These are phyloP conservation scores for Diplosphaera chodatii DNA, from an alignment of 139 green algal genomes.

Conservation along the genomic window DNA sequence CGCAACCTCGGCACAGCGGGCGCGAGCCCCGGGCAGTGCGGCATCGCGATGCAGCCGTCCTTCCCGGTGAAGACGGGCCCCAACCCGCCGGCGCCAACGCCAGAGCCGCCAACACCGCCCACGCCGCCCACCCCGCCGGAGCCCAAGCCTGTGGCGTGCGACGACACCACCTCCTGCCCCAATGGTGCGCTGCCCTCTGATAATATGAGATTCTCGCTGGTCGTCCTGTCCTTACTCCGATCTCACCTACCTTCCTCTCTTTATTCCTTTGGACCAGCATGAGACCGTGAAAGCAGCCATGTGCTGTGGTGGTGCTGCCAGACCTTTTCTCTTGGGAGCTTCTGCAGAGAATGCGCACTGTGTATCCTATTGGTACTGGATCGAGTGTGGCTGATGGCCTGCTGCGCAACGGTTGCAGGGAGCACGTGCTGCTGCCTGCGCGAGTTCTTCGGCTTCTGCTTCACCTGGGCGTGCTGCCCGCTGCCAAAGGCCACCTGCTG, in stretches of 20 bases:
- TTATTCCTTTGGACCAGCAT: no score
- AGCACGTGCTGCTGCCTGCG: constrained; percentile 87
- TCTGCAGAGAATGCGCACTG: no score
- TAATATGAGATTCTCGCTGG: no score
- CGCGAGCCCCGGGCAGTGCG: constrained; percentile 70
- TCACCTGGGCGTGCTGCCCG: constrained; percentile 90
- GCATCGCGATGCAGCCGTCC: constrained; percentile 78
- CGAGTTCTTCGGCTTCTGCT: constrained; percentile 68
- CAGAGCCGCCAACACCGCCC: constrained; percentile 22
- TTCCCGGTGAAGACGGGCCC: constrained; percentile 86
- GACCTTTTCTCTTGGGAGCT: no score
- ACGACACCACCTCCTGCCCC: constrained; percentile 56
- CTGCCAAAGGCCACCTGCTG: constrained; percentile 26
- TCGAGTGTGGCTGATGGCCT: no score
- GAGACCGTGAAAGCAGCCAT: no score
- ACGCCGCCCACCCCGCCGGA: constrained; percentile 31
- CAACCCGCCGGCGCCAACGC: constrained; percentile 46
- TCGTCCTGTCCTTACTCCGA: no score
- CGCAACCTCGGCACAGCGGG: constrained; percentile 13
- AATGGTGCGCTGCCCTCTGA: constrained; percentile 7
- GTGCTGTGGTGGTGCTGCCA: no score
- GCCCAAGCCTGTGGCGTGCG: constrained; percentile 60
- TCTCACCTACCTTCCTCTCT: no score
- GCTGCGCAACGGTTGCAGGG: no score
- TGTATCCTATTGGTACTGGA: no score